Conservation (phyloP, 2,329 filamentous ascomycete genomes). For the Apiospora sp. region DNA sequence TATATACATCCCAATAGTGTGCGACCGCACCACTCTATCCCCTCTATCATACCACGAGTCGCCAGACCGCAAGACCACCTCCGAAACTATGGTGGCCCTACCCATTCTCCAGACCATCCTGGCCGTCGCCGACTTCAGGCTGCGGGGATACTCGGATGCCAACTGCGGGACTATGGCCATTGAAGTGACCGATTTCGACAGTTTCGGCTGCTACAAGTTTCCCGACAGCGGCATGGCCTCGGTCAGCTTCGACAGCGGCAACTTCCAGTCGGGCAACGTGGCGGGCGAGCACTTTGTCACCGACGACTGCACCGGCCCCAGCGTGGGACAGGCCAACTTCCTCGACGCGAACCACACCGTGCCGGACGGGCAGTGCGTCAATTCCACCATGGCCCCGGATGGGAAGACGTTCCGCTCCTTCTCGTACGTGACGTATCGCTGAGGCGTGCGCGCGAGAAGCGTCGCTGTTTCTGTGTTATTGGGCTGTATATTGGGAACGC, state of each 20-base stretch:
- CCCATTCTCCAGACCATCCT: not conserved
- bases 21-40: not conserved
- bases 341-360: constrained; percentile 16
- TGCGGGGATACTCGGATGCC: constrained; percentile 1
- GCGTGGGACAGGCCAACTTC: constrained; percentile 21
- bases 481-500: not conserved
- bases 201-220: constrained; percentile 4
- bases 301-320: constrained; percentile 15
- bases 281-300: constrained; percentile 6
- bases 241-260: constrained; percentile 15
- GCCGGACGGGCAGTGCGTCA: constrained; percentile 19
- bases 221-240: not conserved
- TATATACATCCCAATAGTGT: not conserved
- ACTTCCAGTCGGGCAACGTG: constrained; percentile 17
- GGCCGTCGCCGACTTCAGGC: constrained; percentile 3
- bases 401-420: constrained; percentile 3
- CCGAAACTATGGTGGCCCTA: not conserved
- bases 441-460: not conserved
- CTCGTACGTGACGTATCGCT: constrained; percentile 18
- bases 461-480: not conserved
- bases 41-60: not conserved
- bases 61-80: not conserved
- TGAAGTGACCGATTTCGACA: constrained; percentile 9
- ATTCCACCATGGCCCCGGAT: constrained; percentile 9
- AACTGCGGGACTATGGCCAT: not conserved